Evolutionary conservation across 257 asterid genomes (phyloP).

Genomic region (Solanum medicagineum): DNA sequence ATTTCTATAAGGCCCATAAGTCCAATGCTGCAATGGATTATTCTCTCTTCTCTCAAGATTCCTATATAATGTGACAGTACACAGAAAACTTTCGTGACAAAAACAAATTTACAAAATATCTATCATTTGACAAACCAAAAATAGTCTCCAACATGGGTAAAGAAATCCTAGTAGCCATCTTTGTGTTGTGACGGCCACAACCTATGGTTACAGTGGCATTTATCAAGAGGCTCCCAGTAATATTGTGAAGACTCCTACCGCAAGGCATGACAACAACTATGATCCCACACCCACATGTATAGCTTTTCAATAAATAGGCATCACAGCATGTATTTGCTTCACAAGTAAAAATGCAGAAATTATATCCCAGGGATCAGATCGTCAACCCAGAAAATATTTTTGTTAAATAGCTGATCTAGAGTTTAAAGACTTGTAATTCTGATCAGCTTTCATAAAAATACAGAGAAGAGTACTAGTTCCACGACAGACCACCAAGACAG

Average conservation of each 20-base stretch:
- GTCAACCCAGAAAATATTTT: neutral
- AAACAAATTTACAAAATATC: neutral
- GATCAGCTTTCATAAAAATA: neutral
- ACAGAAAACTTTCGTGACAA: no score
- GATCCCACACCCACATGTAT: neutral
- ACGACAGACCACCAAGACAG: no score
- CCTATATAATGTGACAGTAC: no score
- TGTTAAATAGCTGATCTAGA: neutral
- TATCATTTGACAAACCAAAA: neutral
- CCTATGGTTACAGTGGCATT: neutral
- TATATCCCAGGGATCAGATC: neutral
- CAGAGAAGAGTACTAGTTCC: no score
- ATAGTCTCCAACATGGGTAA: neutral
- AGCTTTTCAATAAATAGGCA: neutral
- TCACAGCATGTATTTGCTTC: neutral
- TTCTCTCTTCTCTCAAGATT: no score
- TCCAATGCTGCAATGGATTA: no score
- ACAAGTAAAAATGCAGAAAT: neutral
- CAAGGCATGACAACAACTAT: neutral
- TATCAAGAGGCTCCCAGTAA: neutral
- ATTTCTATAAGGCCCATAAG: no score
- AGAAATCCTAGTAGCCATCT: neutral
- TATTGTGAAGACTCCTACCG: neutral
- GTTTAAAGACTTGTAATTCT: neutral
- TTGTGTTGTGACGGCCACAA: neutral